Base-by-base conservation (phyloP, 352 stramenopile genomes). In the Phytophthora chlamydospora region DNA sequence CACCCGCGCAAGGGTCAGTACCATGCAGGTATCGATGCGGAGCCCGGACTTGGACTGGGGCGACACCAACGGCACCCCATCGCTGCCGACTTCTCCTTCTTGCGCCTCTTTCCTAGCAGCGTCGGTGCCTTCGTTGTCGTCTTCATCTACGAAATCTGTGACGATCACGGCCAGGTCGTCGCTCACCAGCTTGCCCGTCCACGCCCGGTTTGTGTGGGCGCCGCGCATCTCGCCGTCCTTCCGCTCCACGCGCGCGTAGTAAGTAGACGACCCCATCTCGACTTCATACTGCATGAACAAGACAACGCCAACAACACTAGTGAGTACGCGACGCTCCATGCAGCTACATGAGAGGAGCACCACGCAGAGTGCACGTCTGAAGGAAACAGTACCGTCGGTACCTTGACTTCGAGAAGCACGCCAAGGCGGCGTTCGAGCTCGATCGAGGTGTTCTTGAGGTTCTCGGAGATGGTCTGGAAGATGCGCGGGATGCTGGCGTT, bases 91-190 rank as follows among this genome's bases (percentile, higher is more conserved):
- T 41, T 68, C 44, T n/a, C 43, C 33, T 51, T 58, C 24, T 46
- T 45, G 41, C 13, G 24, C 45, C 54, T 62, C 44, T 24, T 49
- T 39, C 13, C 39, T 39, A 27, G 33, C 45, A 54, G 58, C 60
- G 21, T 76, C 59, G 0, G 51, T 38, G 2, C 21, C 50, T 56
- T 75, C 66, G 14, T 75, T 44, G 11, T 83, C 76, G 62, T 88
- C 78, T 10, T 65, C 59, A 38, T 88, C 74, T 17, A 79, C 74
- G 47, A 73, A 85, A 36, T 85, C 78, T 9, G 58, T 71, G 34
- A 72, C 41, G 17, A 77, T 42, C 4, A 88, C 64, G 1, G 66
- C 78, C 36, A 80, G 52, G 13, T 84, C 73, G 19, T 78, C 61
- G 36, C 47, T 73, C 12, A 85, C 34, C 6, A 78, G 55, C 48